These are phyloP conservation scores for Blastobotrys malaysiensis DNA, from an alignment of 1,139 yeast genomes.

Conservation along the genomic window DNA sequence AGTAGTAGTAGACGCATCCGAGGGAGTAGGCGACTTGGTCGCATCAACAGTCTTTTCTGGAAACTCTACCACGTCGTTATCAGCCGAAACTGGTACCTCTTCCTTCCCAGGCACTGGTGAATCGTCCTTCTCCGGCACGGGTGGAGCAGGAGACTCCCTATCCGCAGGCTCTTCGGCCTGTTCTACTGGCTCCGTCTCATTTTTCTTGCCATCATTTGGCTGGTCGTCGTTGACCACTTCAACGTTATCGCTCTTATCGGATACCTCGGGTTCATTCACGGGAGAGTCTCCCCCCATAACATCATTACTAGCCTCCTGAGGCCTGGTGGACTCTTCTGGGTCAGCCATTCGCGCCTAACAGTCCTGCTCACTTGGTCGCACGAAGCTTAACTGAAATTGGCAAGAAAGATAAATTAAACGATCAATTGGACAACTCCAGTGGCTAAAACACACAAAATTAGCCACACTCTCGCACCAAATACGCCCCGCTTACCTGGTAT, in stretches of 20 bases:
- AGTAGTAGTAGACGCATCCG: conserved; percentile 4
- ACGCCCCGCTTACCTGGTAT: background rate
- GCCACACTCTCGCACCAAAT: background rate
- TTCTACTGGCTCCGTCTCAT: background rate
- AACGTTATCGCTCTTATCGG: background rate
- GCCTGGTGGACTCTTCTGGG: background rate
- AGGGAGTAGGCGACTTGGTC: background rate
- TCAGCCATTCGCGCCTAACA: background rate
- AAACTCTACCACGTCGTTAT: background rate
- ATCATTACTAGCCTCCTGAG: background rate
- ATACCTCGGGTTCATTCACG: background rate
- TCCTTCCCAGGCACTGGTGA: background rate
- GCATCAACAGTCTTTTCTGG: background rate
- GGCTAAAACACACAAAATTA: background rate
- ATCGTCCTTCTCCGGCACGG: background rate
- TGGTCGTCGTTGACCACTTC: background rate
- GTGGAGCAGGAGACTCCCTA: background rate
- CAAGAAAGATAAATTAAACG: background rate
- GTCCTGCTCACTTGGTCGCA: background rate
- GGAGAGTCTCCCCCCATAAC: background rate
- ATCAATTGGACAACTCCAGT: background rate
- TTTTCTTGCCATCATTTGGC: background rate
- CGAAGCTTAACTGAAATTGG: background rate
- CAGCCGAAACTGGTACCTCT: no score
- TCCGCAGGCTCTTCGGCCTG: background rate